Percentiles rank a stretch among this genome's conserved stretches.
Evolutionary conservation across 176 grass and related monocot genomes (phyloP).

Genomic region (Typha latifolia): DNA sequence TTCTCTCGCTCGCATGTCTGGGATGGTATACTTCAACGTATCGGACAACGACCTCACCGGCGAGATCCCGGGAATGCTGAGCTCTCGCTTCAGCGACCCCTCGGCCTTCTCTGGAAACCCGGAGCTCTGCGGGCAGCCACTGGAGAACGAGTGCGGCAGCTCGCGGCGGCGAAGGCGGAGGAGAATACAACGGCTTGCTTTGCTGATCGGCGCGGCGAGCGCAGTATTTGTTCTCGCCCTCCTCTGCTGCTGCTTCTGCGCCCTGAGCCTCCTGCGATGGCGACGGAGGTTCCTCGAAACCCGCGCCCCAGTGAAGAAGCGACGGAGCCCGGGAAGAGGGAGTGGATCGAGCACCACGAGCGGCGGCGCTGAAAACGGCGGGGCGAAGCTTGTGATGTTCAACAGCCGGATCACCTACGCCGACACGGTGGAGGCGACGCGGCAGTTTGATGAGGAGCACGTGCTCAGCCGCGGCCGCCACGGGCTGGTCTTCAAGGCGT

Average conservation of each 20-base stretch:
- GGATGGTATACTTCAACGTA: constrained; percentile 55
- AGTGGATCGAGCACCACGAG: constrained; percentile 82
- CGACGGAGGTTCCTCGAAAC: constrained; percentile 55
- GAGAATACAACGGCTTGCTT: constrained; percentile 35
- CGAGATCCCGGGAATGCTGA: constrained; percentile 60
- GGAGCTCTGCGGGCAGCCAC: constrained; percentile 62
- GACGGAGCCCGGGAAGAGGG: constrained; percentile 72
- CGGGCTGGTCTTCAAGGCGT: constrained; percentile 95
- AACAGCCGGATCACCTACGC: constrained; percentile 83
- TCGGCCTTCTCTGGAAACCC: constrained; percentile 60
- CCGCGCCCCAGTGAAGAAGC: constrained; percentile 71
- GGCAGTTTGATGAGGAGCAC: constrained; percentile 91
- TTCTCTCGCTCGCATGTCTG: constrained; percentile 65
- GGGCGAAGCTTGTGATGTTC: constrained; percentile 84
- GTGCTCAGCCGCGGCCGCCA: constrained; percentile 92
- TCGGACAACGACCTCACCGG: constrained; percentile 78
- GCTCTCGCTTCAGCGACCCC: constrained; percentile 48
- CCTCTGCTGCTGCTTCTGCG: constrained; percentile 66
- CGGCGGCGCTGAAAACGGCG: constrained; percentile 30
- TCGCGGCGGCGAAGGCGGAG: constrained; percentile 28
- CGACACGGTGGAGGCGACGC: constrained; percentile 70
- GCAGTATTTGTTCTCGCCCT: constrained; percentile 36
- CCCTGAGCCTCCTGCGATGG: constrained; percentile 62
- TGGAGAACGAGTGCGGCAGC: constrained; percentile 44
- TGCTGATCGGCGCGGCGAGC: constrained; percentile 49